Evolutionary conservation across 305 asterid species (phyloP), one percentile per base, ranked within the genome.

Genomic region (Ilex paraguariensis): DNA sequence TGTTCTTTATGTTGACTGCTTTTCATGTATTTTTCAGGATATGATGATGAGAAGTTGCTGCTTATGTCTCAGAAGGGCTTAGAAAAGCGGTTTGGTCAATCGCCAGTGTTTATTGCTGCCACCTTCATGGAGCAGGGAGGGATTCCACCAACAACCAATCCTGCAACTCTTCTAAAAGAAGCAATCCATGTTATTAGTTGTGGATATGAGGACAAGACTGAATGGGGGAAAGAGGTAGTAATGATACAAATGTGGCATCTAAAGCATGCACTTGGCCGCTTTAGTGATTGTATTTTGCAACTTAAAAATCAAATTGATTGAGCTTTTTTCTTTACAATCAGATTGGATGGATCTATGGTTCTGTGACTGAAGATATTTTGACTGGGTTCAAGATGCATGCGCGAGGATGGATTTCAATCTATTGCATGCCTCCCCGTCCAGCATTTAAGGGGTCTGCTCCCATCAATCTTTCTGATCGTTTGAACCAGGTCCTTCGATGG

Each of bases 371-470:
- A 70, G 91, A 84, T 78, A 85, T 85, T 66, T 69, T 85, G 62
- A 85, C 92, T 13, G 89, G 92, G 66, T 82, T 85, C 60, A 85
- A 85, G 70, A 82, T 85, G 92, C 92, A 85, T 28, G 83, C 89
- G 3, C 83, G 92, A 30, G 92, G 92, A 67, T 84, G 91, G 91
- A 75, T 74, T 66, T 84, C 91, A 53, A 71, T 82, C 33, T 84
- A 84, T 31, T 84, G 91, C 61, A 80, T 84, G 88, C 91, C 88
- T 48, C 81, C 81, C 51, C 79, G 88, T 54, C 83, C 91, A 9
- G 91, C 91, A 15, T 84, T 84, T 73, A 84, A 84, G 63, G 91
- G 91, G 56, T 84, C 87, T 13, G 87, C 89, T 58, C 89, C 89
- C 16, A 83, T 81, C 80, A 84, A 82, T 82, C 81, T 84, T 56